Conservation (phyloP, 176 grass and related monocot genomes). For the Calamus simplicifolius region DNA sequence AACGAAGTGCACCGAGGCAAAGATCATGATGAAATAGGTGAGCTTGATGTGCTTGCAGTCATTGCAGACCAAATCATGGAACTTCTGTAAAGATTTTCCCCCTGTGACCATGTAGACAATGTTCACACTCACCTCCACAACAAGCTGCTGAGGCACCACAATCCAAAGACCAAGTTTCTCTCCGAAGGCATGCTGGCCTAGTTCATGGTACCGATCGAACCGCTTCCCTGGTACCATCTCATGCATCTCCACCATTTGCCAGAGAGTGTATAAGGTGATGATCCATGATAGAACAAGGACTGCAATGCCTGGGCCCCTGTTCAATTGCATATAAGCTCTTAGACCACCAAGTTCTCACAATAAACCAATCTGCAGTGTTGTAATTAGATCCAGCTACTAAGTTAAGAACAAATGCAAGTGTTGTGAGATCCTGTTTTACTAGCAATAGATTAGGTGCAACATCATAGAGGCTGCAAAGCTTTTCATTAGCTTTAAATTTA, state of each 20-base stretch:
- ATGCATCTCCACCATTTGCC: slow-evolving; percentile 99
- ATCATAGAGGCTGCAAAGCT: too few relatives aligned
- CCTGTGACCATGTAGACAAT: slow-evolving; percentile 99
- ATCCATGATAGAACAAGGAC: slow-evolving; percentile 79
- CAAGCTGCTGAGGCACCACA: slow-evolving; percentile 69
- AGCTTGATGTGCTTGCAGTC: slow-evolving; percentile 56
- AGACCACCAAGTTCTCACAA: not conserved
- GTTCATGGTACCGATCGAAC: slow-evolving; percentile 93
- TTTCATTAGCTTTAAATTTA: too few relatives aligned
- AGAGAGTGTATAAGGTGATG: slow-evolving; percentile 86
- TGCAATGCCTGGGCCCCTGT: slow-evolving; percentile 67
- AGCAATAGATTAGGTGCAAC: too few relatives aligned
- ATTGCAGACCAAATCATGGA: slow-evolving; percentile 68
- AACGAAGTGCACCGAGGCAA: slow-evolving; percentile 69
- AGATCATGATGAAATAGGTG: slow-evolving; percentile 95
- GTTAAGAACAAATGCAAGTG: too few relatives aligned
- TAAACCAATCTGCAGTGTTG: too few relatives aligned
- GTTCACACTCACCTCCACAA: slow-evolving; percentile 81
- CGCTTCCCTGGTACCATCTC: slow-evolving; percentile 89
- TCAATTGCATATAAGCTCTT: not conserved
- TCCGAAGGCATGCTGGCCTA: slow-evolving; percentile 78
- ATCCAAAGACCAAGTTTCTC: slow-evolving; percentile 81
- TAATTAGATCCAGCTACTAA: too few relatives aligned
- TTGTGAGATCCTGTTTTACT: too few relatives aligned
- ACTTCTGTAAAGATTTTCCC: slow-evolving; percentile 77